Evolutionary conservation across 257 asterid genomes (phyloP).

Genomic region (Dorcoceras hygrometricum): DNA sequence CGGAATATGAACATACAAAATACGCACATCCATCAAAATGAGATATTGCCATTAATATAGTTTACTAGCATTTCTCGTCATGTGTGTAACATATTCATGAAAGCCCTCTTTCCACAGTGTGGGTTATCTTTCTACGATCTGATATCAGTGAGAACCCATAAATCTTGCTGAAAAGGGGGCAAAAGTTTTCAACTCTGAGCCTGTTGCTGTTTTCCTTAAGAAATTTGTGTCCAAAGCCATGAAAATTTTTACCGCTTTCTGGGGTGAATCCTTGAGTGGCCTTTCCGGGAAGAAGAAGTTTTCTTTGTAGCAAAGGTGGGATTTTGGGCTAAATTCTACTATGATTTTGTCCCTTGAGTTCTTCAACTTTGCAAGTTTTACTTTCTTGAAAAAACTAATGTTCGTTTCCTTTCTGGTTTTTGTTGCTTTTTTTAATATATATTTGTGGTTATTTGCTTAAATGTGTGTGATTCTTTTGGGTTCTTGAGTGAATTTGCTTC

Average conservation of each 20-base stretch:
- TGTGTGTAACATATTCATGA: slow-evolving; percentile 4
- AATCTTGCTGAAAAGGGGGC: slow-evolving; percentile 26
- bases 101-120: slow-evolving; percentile 34
- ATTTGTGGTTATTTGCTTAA: slow-evolving; percentile 21
- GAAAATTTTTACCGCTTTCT: slow-evolving; percentile 43
- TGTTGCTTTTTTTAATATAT: slow-evolving; percentile 14
- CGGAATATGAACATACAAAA: background rate
- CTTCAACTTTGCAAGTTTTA: slow-evolving; percentile 10
- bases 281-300: slow-evolving; percentile 30
- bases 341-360: slow-evolving; percentile 8
- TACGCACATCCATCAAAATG: background rate
- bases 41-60: background rate
- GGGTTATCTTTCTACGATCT: slow-evolving; percentile 61
- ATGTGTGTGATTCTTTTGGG: slow-evolving; percentile 26
- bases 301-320: slow-evolving; percentile 36
- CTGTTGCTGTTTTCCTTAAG: slow-evolving; percentile 24
- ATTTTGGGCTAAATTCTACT: slow-evolving; percentile 10
- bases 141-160: slow-evolving; percentile 30
- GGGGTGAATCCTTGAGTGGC: slow-evolving; percentile 37
- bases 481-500: slow-evolving; percentile 30
- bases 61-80: background rate
- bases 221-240: slow-evolving; percentile 39
- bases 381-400: too few relatives aligned
- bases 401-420: background rate
- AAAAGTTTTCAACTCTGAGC: slow-evolving; percentile 29